Base-by-base conservation (phyloP, 805 yeast genomes). In the Wickerhamiella domercqiae region DNA sequence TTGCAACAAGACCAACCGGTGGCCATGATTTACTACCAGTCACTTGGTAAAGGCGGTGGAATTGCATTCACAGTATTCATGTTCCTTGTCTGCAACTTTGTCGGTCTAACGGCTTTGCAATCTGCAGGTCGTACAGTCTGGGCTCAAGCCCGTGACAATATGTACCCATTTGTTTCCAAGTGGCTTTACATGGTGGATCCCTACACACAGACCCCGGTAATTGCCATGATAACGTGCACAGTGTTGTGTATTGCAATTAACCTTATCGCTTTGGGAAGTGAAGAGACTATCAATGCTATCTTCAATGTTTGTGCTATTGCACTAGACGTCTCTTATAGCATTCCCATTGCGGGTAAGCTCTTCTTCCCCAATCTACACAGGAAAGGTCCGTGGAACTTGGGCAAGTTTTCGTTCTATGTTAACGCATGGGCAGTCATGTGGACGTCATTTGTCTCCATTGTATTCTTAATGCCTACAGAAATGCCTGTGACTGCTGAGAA, bases 111-210 rank as follows among this genome's bases (percentile, higher is more conserved):
- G 2, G 67, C 71, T 38, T 59, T 74, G 38, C 68, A 74, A 35
- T 81, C 82, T 4, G 64, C 70, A 7, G 73, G 80, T 3, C 67
- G 84, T 54, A 81, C 75, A 50, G 63, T 73, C 39, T 77, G 79
- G 76, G 82, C 83, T 2, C 75, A 76, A 53, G 73, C 81, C 28
- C 67, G 84, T 57, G 86, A 78, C 55, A 71, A 74, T 47, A 82
- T 83, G 32, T 62, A 76, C 43, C 84, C 86, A 7, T 33, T 22
- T 15, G 40, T 33, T 7, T 35, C 39, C 13, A 26, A 26, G 21
- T 57, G 71, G 39, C 24, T 42, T 11, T 70, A 30, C 44, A 47
- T 47, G 21, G 77, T 76, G 37, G 64, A 68, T 55, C 53, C 59
- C 30, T 29, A 39, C 31, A 72, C 80, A 25, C 59, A 62, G 42